Evolutionary conservation across 2,329 filamentous ascomycete genomes (phyloP).

Genomic region (Ampelomyces quisqualis): DNA sequence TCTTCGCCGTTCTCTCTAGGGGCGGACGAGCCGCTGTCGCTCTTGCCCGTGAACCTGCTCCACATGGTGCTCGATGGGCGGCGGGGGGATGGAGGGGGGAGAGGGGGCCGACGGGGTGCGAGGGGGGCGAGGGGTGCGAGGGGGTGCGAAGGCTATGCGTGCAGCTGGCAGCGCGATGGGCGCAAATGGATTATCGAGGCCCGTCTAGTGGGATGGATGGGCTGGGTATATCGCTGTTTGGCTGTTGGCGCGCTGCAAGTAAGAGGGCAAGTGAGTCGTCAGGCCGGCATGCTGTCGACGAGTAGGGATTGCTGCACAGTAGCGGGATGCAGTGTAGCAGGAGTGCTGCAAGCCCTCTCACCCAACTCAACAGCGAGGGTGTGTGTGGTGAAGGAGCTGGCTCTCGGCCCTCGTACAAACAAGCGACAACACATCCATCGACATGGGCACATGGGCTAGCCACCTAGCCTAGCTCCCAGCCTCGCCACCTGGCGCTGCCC

Average conservation of each 20-base stretch:
- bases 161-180: constrained; percentile 19
- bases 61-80: constrained; percentile 35
- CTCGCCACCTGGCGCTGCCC: no score
- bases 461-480: no score
- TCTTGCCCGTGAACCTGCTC: constrained; percentile 42
- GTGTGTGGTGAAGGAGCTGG: constrained; percentile 28
- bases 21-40: constrained; percentile 34
- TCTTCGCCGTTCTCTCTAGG: constrained; percentile 31
- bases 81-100: no score
- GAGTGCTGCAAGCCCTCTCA: constrained; percentile 15
- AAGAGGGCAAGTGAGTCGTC: constrained; percentile 18
- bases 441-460: constrained; percentile 1
- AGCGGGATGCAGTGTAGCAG: constrained; percentile 14
- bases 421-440: constrained; percentile 6
- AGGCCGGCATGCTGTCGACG: constrained; percentile 22
- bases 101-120: no score
- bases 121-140: no score
- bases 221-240: constrained; percentile 32
- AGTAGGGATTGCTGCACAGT: constrained; percentile 14
- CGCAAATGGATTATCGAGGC: no score
- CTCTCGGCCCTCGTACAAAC: constrained; percentile 2
- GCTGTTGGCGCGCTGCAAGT: no score
- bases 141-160: constrained; percentile 19
- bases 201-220: no score
- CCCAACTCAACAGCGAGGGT: constrained; percentile 18